These are phyloP conservation scores for Petunia secreta DNA, from an alignment of 257 asterid genomes.

Conservation along the genomic window DNA sequence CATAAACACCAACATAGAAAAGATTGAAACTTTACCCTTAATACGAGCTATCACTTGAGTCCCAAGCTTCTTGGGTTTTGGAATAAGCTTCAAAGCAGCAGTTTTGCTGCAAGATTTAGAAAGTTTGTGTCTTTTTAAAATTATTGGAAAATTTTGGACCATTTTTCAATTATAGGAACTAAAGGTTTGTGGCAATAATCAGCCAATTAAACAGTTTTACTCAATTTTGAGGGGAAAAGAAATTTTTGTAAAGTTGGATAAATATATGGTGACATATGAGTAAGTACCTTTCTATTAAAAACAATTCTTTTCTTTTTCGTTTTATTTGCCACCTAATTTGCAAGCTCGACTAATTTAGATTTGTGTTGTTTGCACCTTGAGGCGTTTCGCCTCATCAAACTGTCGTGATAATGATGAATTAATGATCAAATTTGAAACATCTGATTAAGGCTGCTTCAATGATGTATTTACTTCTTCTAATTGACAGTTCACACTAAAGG, in stretches of 20 bases:
- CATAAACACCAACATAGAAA: background rate
- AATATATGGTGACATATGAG: background rate
- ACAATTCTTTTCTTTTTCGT: too few species aligned
- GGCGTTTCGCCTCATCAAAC: too few species aligned
- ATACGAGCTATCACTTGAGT: background rate
- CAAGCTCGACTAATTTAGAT: too few species aligned
- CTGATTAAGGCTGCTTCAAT: too few species aligned
- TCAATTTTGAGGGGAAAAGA: background rate
- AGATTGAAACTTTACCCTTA: conserved; percentile 16
- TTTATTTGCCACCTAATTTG: too few species aligned
- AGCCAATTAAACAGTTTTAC: background rate
- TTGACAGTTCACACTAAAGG: too few species aligned
- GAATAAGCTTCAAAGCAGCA: background rate
- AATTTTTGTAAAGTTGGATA: background rate
- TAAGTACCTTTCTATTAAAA: background rate
- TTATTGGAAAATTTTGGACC: background rate
- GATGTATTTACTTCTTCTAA: too few species aligned
- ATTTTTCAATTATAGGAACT: background rate
- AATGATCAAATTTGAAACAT: too few species aligned
- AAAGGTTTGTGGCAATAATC: background rate
- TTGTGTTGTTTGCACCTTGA: too few species aligned
- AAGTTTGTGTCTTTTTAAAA: background rate
- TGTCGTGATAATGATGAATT: too few species aligned
- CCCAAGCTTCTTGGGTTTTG: background rate
- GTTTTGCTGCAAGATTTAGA: background rate